phyloP scores from a whole-genome alignment of 495 filamentous ascomycete species.

The Penicillium argentinense region DNA sequence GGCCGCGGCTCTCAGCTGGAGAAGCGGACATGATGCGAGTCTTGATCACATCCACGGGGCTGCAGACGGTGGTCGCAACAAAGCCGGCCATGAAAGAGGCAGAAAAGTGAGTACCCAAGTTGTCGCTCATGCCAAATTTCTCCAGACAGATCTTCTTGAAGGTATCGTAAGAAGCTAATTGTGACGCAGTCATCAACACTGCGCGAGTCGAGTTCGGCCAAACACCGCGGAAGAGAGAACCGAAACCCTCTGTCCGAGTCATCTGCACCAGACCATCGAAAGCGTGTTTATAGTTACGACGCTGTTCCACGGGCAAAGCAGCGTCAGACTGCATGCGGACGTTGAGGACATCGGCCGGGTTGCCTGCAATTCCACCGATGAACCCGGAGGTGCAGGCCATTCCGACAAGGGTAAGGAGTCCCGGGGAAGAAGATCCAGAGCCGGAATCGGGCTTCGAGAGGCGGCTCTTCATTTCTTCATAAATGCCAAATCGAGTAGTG shows the following conservation, averaged over 20 bases:
- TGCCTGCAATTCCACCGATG: slow-evolving; percentile 85
- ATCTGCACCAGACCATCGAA: slow-evolving; percentile 84
- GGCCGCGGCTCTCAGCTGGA: slow-evolving; percentile 47
- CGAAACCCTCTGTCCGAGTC: slow-evolving; percentile 73
- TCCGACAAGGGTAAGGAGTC: slow-evolving; percentile 69
- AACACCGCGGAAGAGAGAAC: slow-evolving; percentile 79
- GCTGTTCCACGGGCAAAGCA: slow-evolving; percentile 67
- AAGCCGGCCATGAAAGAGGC: slow-evolving; percentile 87
- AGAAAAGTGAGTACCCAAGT: slow-evolving; percentile 79
- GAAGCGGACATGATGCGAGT: slow-evolving; percentile 86
- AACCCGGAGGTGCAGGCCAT: slow-evolving; percentile 84
- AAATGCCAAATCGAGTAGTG: slow-evolving; percentile 90
- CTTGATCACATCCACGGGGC: slow-evolving; percentile 96
- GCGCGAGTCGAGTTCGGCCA: slow-evolving; percentile 89
- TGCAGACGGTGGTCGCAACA: slow-evolving; percentile 92
- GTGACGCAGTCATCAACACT: slow-evolving; percentile 88
- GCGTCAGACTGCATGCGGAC: slow-evolving; percentile 98
- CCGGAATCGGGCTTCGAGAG: slow-evolving; percentile 42
- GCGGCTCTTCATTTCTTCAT: slow-evolving; percentile 83
- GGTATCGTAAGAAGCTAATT: slow-evolving; percentile 87
- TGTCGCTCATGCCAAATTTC: slow-evolving; percentile 69
- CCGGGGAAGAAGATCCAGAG: slow-evolving; percentile 45
- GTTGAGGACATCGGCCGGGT: slow-evolving; percentile 93
- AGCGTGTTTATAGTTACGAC: slow-evolving; percentile 87
- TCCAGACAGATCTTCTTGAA: slow-evolving; percentile 80